Conservation (phyloP, 345 rosid genomes). For the Populus davidiana region DNA sequence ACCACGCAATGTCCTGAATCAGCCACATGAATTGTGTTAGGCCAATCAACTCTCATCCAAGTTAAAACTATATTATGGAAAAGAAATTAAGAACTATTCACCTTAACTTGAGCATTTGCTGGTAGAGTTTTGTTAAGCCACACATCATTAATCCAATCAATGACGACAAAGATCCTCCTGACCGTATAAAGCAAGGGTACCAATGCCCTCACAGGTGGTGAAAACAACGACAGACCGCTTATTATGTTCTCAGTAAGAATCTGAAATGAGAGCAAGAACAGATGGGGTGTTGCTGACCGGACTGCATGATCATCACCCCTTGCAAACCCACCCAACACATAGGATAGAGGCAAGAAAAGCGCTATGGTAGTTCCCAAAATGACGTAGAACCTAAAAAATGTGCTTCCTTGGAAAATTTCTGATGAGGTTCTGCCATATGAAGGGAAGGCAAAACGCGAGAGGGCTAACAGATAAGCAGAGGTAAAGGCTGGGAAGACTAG, state of each 20-base stretch:
- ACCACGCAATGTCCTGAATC: slow-evolving; percentile 55
- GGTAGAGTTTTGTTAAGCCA: slow-evolving; percentile 69
- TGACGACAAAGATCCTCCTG: slow-evolving; percentile 65
- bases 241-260: slow-evolving; percentile 78
- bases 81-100: not conserved
- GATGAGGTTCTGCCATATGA: slow-evolving; percentile 35
- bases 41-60: not conserved
- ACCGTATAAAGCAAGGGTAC: slow-evolving; percentile 77
- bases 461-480: slow-evolving; percentile 50
- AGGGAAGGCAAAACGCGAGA: slow-evolving; percentile 72
- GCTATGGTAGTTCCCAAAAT: slow-evolving; percentile 67
- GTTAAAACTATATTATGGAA: not conserved
- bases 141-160: slow-evolving; percentile 65
- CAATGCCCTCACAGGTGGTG: slow-evolving; percentile 77
- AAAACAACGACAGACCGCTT: slow-evolving; percentile 66
- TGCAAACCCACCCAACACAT: slow-evolving; percentile 87
- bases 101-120: slow-evolving; percentile 49
- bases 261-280: slow-evolving; percentile 84
- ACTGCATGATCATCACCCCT: slow-evolving; percentile 76
- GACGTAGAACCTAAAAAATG: slow-evolving; percentile 57
- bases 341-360: slow-evolving; percentile 78
- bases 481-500: slow-evolving; percentile 73
- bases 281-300: slow-evolving; percentile 74
- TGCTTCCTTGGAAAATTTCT: slow-evolving; percentile 63
- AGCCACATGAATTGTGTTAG: not conserved